A percentile compares a stretch with the other conserved stretches of the same genome.
Conservation (phyloP, 2,329 filamentous ascomycete species). For the Dichotomopilus funicola region DNA sequence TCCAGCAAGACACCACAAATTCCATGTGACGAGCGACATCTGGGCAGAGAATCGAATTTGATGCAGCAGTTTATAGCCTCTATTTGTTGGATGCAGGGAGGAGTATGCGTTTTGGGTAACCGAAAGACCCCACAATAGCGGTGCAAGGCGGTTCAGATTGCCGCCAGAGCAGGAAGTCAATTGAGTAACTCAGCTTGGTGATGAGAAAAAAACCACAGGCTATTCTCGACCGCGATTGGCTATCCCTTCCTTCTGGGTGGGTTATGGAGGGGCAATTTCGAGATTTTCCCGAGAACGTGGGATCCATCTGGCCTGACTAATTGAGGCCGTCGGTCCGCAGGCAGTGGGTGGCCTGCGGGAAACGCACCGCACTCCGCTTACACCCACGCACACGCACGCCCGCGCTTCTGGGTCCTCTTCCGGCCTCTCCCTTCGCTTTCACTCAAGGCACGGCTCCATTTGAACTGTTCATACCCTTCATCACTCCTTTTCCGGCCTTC, state of each 20-base stretch:
- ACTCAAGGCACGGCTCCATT: conserved; percentile 2
- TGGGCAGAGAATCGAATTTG: too few relatives aligned
- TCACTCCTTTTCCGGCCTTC: background rate
- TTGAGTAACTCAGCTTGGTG: conserved; percentile 19
- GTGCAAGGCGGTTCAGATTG: background rate
- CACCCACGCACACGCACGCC: background rate
- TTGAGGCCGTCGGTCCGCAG: conserved; percentile 15
- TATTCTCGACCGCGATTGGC: conserved; percentile 16
- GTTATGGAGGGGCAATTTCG: conserved; percentile 19
- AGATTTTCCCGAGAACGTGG: conserved; percentile 22
- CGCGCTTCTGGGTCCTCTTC: background rate
- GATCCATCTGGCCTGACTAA: conserved; percentile 23
- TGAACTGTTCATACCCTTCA: conserved; percentile 12
- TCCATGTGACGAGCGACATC: background rate
- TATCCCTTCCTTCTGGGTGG: background rate
- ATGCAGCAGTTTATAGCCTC: too few relatives aligned
- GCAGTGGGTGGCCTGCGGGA: conserved; percentile 7
- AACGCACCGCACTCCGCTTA: conserved; percentile 11
- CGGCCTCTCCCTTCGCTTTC: background rate
- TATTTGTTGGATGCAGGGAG: too few relatives aligned
- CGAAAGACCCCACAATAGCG: too few relatives aligned
- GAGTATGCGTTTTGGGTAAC: background rate
- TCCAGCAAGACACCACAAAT: background rate
- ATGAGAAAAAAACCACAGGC: conserved; percentile 15
- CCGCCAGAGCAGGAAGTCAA: background rate